Conservation (phyloP, 2,329 filamentous ascomycete genomes). For the Rachicladosporium sp. region DNA sequence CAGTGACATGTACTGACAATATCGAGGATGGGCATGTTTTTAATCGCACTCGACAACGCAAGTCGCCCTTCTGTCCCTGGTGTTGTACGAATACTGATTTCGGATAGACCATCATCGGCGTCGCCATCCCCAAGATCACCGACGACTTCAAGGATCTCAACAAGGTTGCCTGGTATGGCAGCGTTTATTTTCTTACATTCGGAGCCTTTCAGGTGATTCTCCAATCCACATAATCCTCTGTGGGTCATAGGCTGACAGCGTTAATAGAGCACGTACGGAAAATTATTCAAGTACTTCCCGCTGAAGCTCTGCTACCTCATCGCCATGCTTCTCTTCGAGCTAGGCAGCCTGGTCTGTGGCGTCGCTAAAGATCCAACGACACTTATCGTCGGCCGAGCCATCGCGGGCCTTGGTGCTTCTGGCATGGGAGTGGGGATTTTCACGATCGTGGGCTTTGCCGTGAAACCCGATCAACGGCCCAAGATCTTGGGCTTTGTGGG, state of each 20-base stretch:
- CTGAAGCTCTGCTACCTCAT: constrained; percentile 41
- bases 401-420: constrained; percentile 42
- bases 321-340: constrained; percentile 33
- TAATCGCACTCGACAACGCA: neutral
- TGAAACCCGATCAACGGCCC: constrained; percentile 31
- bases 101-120: constrained; percentile 15
- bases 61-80: neutral
- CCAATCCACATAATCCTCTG: constrained; percentile 6
- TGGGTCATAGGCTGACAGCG: too few relatives aligned
- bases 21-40: neutral
- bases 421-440: constrained; percentile 42
- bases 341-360: constrained; percentile 45
- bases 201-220: neutral
- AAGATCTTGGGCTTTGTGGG: constrained; percentile 27
- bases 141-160: constrained; percentile 24
- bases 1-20: too few relatives aligned
- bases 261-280: constrained; percentile 35
- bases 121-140: constrained; percentile 25
- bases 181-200: neutral
- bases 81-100: neutral
- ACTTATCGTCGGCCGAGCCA: constrained; percentile 43
- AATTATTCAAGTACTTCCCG: constrained; percentile 49
- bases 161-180: constrained; percentile 23
- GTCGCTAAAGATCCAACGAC: constrained; percentile 35
- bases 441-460: constrained; percentile 36